Conservation (phyloP, 352 stramenopile genomes). For the Phytopythium aichiense region DNA sequence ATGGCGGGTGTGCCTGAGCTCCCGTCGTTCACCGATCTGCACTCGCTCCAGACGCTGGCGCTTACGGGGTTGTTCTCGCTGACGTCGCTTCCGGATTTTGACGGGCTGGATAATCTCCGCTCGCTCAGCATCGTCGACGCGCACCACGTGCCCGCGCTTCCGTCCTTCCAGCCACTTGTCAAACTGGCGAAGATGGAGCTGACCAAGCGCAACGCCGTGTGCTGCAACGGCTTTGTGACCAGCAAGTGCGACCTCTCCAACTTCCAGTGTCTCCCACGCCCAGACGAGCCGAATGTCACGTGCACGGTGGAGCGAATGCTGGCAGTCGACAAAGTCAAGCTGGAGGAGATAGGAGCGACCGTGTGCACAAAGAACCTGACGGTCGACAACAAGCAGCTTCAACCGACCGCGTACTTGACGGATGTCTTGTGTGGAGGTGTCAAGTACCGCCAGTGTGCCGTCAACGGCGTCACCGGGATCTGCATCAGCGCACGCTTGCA, state of each 20-base stretch:
- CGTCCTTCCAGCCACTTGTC: conserved; percentile 12
- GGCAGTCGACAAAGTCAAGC: conserved; percentile 2
- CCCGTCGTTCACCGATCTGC: conserved; percentile 26
- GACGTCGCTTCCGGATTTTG: conserved; percentile 19
- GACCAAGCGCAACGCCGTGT: conserved; percentile 17
- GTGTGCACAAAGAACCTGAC: conserved; percentile 10
- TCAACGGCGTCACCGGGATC: conserved; percentile 22
- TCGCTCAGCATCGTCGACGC: conserved; percentile 20
- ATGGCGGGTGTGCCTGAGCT: conserved; percentile 20
- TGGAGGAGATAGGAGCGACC: conserved; percentile 1
- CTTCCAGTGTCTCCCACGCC: conserved; percentile 18
- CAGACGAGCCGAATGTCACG: conserved; percentile 13
- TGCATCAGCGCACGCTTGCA: conserved; percentile 39
- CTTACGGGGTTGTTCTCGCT: conserved; percentile 17
- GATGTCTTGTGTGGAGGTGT: conserved; percentile 25
- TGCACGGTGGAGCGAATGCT: conserved; percentile 19
- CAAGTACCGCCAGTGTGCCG: conserved; percentile 24
- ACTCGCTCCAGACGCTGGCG: conserved; percentile 26
- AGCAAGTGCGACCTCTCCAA: conserved; percentile 18
- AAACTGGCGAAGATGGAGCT: conserved; percentile 19
- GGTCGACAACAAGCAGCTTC: conserved; percentile 1
- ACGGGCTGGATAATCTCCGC: conserved; percentile 13
- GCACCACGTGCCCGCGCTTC: conserved; percentile 7
- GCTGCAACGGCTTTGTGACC: conserved; percentile 31
- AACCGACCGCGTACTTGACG: conserved; percentile 17